Base-by-base conservation (phyloP, 352 stramenopile genomes). In the Globisporangium paddicum region DNA sequence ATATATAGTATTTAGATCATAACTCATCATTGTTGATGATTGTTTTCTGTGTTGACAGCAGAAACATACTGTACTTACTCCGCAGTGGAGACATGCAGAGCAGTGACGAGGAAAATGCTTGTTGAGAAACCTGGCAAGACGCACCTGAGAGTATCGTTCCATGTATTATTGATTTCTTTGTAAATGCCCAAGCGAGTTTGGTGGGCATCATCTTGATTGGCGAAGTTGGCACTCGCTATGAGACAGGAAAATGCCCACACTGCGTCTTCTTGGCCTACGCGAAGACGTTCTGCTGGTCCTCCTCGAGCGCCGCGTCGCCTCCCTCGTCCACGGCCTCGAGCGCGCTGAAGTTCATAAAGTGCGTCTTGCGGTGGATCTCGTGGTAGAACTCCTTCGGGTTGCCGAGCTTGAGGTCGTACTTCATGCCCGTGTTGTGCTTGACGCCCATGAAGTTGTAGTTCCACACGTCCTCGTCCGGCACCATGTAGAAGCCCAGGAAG, bases 371-470 rank as follows among this genome's bases (percentile, higher is more conserved):
- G 67, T 99, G 98, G 61, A 97, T 91, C 72, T 99, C 97, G 63
- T 98, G 87, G 78, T 99, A 99, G 68, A 99, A 99, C 59, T 95
- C 93, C 71, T 98, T 98, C n/a, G 98, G 98, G 67, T 98, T 97
- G 64, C 97, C 97, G 37, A 99, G 86, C 66, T 97, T 98, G 37
- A 99, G 74, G 64, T 89, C 79, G 69, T 99, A 99, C 64, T 99
- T 96, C 96, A 99, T 99, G 38, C 83, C 88, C 21, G 83, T 87
- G 53, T 93, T 98, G 83, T 99, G 96, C 70, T 99, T 99, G 44
- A 99, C 96, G 55, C 97, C 97, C 86, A 99, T 98, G 68, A 99
- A 99, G 69, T 99, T 99, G 81, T 99, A 99, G 77, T 99, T 99
- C 98, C 97, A 99, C 53, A 98, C 78, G 21, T 98, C 93, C 60